Evolutionary conservation across 257 asterid genomes (phyloP), one percentile per base, ranked within the genome.

Genomic region (Scutellaria minor): DNA sequence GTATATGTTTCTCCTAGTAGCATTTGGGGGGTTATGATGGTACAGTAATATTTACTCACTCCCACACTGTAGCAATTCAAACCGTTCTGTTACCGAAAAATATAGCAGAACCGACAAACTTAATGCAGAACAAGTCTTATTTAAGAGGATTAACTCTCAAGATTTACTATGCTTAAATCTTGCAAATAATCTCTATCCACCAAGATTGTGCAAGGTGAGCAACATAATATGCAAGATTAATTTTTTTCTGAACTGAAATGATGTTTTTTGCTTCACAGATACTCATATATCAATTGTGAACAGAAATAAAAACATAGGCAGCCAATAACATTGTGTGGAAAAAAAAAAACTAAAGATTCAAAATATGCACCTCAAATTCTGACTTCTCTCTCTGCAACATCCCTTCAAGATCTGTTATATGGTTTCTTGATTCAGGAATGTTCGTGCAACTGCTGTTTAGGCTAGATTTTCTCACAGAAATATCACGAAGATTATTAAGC

Each of bases 301-400:
- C 5, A 53, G 46, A 70, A 24, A 45, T 40, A 58, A 2, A 18
- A 55, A 40, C 53, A 68, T 39, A 56, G 42, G 37, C 61, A 55
- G 42, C 44, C 64, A 72, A 31, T 55, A 37, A 41, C 18, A 53
- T 13, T 59, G 46, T 40, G 46, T 12, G n/a, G 56, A 18, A 75
- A 70, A 77, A 24, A 47, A 24, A 47, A 45, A 61, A 39, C 47
- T 75, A 63, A 27, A 70, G 68, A 71, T 78, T 61, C 65, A 41
- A 75, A 77, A 75, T 67, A 63, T 75, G 78, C 45, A 89, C 98
- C 96, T 88, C 91, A 84, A 91, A 91, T 82, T 91, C 93, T 24
- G 77, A 79, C 85, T 88, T 94, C 89, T 91, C 97, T 67, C 83
- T 87, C 87, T 85, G 96, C 77, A 89, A 63, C 82, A 86, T 84